A percentile compares a stretch with the other conserved stretches of the same genome.
Conservation (phyloP, 768 basidiomycete species). For the Gyrodon lividus region DNA sequence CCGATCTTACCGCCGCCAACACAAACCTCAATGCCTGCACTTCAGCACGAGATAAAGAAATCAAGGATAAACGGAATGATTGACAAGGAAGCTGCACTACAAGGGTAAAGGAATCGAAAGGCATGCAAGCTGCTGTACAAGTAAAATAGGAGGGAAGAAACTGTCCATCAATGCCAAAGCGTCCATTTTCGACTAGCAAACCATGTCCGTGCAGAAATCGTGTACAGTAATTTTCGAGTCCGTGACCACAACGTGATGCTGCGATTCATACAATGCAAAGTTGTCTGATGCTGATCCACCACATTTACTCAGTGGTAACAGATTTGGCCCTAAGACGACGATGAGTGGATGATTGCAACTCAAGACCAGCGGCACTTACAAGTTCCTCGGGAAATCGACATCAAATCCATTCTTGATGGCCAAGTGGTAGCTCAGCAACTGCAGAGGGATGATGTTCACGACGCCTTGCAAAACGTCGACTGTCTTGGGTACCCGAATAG, state of each 20-base stretch:
- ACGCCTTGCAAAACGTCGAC: conserved; percentile 94
- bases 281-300: background rate
- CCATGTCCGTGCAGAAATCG: conserved; percentile 19
- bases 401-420: conserved; percentile 95
- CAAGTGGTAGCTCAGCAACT: conserved; percentile 93
- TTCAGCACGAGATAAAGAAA: background rate
- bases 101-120: background rate
- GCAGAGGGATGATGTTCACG: conserved; percentile 94
- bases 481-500: conserved; percentile 92
- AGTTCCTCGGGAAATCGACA: conserved; percentile 97
- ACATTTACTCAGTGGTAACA: conserved; percentile 65
- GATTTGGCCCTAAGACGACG: conserved; percentile 60
- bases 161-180: conserved; percentile 25
- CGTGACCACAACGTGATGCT: conserved; percentile 3
- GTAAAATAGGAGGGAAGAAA: conserved; percentile 2
- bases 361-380: conserved; percentile 49
- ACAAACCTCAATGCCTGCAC: too few species aligned
- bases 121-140: background rate
- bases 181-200: conserved; percentile 30
- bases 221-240: conserved; percentile 16
- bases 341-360: conserved; percentile 9
- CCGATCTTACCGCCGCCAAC: too few species aligned
- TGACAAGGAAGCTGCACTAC: background rate
- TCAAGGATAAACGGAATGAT: background rate
- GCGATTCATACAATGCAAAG: background rate